These are phyloP conservation scores for Henckelia pumila DNA, from an alignment of 257 asterid species.

Conservation along the genomic window DNA sequence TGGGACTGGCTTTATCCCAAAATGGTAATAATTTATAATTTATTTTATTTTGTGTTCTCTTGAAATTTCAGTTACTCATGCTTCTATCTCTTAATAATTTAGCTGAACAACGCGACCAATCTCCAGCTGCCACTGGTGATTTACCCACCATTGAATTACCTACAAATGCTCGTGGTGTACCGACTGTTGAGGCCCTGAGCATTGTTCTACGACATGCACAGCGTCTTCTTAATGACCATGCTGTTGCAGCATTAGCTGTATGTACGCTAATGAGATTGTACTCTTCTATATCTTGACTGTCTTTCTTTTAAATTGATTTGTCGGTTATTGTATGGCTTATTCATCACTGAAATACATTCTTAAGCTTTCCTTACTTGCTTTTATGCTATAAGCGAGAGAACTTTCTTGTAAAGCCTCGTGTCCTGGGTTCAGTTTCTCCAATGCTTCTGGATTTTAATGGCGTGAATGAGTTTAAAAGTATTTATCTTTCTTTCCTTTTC, in stretches of 20 bases:
- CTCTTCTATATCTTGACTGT: not conserved
- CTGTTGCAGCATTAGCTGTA: constrained; percentile 80
- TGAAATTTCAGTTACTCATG: constrained; percentile 18
- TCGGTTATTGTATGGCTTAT: not conserved
- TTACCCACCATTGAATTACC: constrained; percentile 52
- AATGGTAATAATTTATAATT: constrained; percentile 46
- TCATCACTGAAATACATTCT: not conserved
- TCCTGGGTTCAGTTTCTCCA: not conserved
- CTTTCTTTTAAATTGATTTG: not conserved
- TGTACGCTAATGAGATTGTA: constrained; percentile 27
- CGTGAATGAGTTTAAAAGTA: too few species aligned
- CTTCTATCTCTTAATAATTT: constrained; percentile 19
- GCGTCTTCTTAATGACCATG: constrained; percentile 65
- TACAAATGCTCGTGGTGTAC: constrained; percentile 50
- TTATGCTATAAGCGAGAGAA: not conserved
- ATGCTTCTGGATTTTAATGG: not conserved
- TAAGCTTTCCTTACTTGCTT: not conserved
- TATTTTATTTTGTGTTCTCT: constrained; percentile 16
- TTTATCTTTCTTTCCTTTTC: too few species aligned
- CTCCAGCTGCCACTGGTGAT: constrained; percentile 40
- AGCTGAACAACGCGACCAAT: constrained; percentile 53
- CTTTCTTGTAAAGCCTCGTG: constrained; percentile 1
- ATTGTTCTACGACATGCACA: constrained; percentile 59
- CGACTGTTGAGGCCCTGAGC: constrained; percentile 69
- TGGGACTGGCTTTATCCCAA: constrained; percentile 66